These are phyloP conservation scores for Monosporascus sp. DNA, from an alignment of 2,329 filamentous ascomycete genomes.

Conservation along the genomic window DNA sequence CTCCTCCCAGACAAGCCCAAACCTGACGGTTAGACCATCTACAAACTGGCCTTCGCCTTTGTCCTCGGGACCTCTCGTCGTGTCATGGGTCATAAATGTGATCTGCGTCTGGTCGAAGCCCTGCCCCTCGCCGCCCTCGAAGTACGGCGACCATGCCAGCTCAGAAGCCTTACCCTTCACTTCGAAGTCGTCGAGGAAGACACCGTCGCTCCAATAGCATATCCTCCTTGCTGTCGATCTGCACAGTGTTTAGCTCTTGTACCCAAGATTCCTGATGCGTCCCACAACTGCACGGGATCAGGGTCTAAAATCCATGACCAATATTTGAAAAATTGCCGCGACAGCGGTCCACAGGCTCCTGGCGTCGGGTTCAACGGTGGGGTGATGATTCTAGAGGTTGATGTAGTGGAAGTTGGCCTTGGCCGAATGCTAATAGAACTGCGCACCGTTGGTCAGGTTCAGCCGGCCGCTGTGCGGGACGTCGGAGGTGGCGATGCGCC, in stretches of 20 bases:
- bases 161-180: slow-evolving; percentile 2
- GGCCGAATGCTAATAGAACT: slow-evolving; percentile 8
- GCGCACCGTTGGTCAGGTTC: slow-evolving; percentile 8
- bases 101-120: slow-evolving; percentile 14
- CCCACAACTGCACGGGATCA: too few relatives aligned
- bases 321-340: slow-evolving; percentile 7
- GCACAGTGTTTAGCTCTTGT: background rate
- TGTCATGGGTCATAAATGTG: slow-evolving; percentile 4
- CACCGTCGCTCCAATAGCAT: slow-evolving; percentile 9
- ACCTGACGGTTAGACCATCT: slow-evolving; percentile 9
- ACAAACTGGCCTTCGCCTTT: slow-evolving; percentile 8
- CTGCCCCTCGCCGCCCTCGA: slow-evolving; percentile 13
- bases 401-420: slow-evolving; percentile 10
- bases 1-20: slow-evolving; percentile 10
- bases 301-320: background rate
- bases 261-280: too few relatives aligned
- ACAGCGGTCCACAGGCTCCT: slow-evolving; percentile 14
- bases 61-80: slow-evolving; percentile 9
- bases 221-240: slow-evolving; percentile 9
- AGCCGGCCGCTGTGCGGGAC: slow-evolving; percentile 12
- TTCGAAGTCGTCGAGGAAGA: slow-evolving; percentile 9
- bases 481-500: slow-evolving; percentile 9
- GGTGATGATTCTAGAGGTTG: slow-evolving; percentile 6
- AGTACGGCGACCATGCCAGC: slow-evolving; percentile 11
- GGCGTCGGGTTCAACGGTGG: slow-evolving; percentile 9